Base-by-base conservation (phyloP, 352 stramenopile genomes). In the Globisporangium orthogonon region DNA sequence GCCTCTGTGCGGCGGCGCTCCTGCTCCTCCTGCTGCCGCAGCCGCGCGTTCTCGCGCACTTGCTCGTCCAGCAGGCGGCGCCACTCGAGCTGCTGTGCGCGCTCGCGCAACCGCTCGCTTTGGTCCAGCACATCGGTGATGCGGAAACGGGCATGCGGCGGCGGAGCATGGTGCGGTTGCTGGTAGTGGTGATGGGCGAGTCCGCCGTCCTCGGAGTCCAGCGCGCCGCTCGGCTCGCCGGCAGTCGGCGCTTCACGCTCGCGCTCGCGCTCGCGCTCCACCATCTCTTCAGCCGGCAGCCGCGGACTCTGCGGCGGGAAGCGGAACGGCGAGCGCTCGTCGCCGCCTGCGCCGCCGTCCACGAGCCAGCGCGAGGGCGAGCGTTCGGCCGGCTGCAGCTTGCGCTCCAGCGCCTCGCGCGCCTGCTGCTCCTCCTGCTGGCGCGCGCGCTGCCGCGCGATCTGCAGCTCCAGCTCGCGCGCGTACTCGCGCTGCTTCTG, bases 321-420 rank as follows among this genome's bases (percentile, higher is more conserved):
- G 9, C 52, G 51, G 11, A 60, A 61, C 1, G 53, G 52, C 14
- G 53, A 56, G 39, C 49, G 54, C 52, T 69, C 57, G 58, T 29
- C 41, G 41, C 33, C 7, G 60, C 37, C 9, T 39, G 30, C 46
- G 70, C 82, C 79, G 54, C 76, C 77, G 49, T 91, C 74, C 30
- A 79, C 71, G 52, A 88, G 73, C 82, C 82, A 91, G 54, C 86
- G 88, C 46, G 77, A 66, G 33, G 82, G 82, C 29, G 82, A 89
- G 35, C 58, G 64, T 43, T 83, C 74, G 55, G 69, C 69, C 9
- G 60, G 77, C 39, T 66, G 61, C 28, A 88, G 69, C 50, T 73
- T 74, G 31, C 71, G 77, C 64, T 89, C 76, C 35, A 86, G 67
- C 56, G 82, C 70, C 48, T 83, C 74, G 17, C 62, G 58, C 63